Evolutionary conservation across 139 green algal genomes (phyloP).

Genomic region (Cymbomonas tetramitiformis): DNA sequence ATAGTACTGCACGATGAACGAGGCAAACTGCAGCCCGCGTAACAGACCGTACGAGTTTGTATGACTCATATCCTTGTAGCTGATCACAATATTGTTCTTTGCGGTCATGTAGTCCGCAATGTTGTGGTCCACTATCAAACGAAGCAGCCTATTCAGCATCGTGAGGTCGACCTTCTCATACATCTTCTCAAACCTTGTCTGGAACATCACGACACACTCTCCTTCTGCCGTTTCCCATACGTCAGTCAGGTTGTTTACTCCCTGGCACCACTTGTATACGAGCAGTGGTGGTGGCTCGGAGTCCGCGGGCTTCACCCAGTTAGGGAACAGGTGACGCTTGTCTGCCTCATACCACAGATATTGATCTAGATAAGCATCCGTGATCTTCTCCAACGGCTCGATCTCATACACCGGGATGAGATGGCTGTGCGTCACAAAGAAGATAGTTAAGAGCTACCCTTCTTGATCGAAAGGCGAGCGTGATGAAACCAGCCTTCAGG

Average conservation of each 20-base stretch:
- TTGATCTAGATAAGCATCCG: constrained; percentile 93
- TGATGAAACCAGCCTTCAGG: too few relatives aligned
- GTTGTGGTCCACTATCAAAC: constrained; percentile 94
- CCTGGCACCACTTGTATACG: constrained; percentile 95
- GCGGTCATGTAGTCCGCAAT: constrained; percentile 97
- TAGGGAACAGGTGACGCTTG: constrained; percentile 92
- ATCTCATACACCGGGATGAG: constrained; percentile 96
- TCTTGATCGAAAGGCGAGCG: too few relatives aligned
- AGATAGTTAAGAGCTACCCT: too few relatives aligned
- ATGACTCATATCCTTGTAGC: constrained; percentile 87
- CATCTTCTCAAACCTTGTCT: constrained; percentile 89
- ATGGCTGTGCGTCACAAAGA: too few relatives aligned
- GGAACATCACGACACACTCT: constrained; percentile 97
- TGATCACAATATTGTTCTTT: constrained; percentile 44
- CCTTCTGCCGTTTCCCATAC: constrained; percentile 88
- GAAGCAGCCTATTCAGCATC: constrained; percentile 90
- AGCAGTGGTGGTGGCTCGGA: constrained; percentile 88
- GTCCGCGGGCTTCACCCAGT: constrained; percentile 96
- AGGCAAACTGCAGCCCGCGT: constrained; percentile 90
- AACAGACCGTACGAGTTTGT: constrained; percentile 97
- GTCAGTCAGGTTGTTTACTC: constrained; percentile 58
- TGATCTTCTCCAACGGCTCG: constrained; percentile 99
- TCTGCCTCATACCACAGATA: constrained; percentile 83
- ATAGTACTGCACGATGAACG: constrained; percentile 91
- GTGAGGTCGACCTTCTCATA: constrained; percentile 97